Conservation (phyloP, 1,284 basidiomycete species). For the Fomes fomentarius region DNA sequence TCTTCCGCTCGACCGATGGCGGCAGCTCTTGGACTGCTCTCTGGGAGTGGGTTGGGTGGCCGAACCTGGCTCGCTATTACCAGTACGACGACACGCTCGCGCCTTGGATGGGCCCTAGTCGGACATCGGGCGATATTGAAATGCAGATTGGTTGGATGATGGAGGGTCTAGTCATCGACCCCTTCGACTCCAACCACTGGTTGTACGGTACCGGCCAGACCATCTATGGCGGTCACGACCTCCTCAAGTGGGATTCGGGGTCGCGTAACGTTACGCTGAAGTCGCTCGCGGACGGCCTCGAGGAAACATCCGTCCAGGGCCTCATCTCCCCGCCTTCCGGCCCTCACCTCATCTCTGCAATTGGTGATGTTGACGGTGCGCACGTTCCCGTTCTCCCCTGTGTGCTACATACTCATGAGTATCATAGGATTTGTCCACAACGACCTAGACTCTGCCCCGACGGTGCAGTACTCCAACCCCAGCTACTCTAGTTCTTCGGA, state of each 20-base stretch:
- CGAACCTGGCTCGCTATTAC: constrained; percentile 55
- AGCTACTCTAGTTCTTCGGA: constrained; percentile 54
- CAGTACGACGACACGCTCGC: constrained; percentile 55
- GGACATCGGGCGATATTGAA: constrained; percentile 44
- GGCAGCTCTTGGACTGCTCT: constrained; percentile 58
- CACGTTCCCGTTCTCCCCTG: background rate
- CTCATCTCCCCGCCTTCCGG: constrained; percentile 56
- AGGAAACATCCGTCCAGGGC: constrained; percentile 60
- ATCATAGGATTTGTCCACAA: constrained; percentile 44
- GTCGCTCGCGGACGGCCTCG: constrained; percentile 64
- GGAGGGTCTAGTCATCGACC: constrained; percentile 58
- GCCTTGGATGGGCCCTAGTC: constrained; percentile 58
- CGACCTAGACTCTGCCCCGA: constrained; percentile 48
- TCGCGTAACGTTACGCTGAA: constrained; percentile 60
- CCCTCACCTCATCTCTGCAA: constrained; percentile 56
- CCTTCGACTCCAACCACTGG: constrained; percentile 69
- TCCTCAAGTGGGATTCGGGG: constrained; percentile 55
- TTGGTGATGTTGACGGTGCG: constrained; percentile 58
- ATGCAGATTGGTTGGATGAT: constrained; percentile 45
- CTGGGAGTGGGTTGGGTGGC: constrained; percentile 56
- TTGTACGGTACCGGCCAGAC: constrained; percentile 67
- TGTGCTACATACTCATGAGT: background rate
- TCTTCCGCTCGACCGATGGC: constrained; percentile 60
- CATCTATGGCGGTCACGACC: constrained; percentile 60
- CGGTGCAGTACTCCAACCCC: constrained; percentile 48